Evolutionary conservation across 148 eudicot genomes (phyloP), one percentile per base, ranked within the genome.

Genomic region (Vaccinium myrtillus): DNA sequence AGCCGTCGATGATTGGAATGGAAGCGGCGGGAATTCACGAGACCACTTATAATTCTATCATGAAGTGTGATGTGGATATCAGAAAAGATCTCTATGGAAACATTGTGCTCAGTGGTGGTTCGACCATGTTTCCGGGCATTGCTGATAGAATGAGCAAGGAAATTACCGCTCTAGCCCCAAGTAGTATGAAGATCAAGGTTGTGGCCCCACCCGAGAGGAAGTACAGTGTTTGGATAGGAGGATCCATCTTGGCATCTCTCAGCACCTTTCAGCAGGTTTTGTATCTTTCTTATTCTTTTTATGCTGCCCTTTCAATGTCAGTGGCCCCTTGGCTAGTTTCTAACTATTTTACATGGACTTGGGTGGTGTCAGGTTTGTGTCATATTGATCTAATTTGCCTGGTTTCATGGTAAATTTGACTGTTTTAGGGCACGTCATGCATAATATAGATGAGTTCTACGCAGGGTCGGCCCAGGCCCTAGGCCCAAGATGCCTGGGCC

Each of bases 181-280:
- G 98, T 84, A 94, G 98, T 91, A 94, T 94, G 96, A 94, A 94
- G 90, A 94, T 94, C 39, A 94, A 94, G 91, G 94, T 93, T 50
- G 98, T 94, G 73, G 98, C 98, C n/a, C 94, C 98, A n/a, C 98
- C 95, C 0, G 98, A 94, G 89, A 93, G 98, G 90, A 94, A 94
- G 88, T 94, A 94, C 90, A 94, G 98, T 85, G 98, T 94, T 49
- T 94, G 96, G 96, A 94, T 94, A 59, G 98, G 98, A 89, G 98
- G 95, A 30, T 94, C 98, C 76, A 94, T 94, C 85, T 87, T 94
- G 91, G 98, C 95, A 77, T 94, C 98, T 49, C 98, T 94, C 82
- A 94, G 95, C 90, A 94, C 98, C 87, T 94, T 94, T 90, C 95
- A 93, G 84, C 95, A 94, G 94, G 96, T 94, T 75, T 78, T 82